A percentile compares a stretch with the other conserved stretches of the same genome.
Conservation (phyloP, 805 yeast genomes). For the Candida nanaspora region DNA sequence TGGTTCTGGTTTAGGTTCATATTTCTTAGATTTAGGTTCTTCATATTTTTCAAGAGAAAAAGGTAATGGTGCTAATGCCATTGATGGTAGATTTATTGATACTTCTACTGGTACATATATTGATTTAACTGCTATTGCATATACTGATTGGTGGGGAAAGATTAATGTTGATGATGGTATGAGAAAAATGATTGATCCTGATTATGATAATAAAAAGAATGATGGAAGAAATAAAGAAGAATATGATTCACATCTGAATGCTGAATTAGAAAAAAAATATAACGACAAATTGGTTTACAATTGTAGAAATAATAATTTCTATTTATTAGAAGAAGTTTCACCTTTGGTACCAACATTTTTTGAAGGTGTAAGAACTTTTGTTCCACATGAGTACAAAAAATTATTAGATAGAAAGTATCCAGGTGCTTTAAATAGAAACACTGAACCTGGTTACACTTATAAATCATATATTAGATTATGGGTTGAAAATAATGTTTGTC, state of each 20-base stretch:
- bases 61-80: conserved; percentile 49
- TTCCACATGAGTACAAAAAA: conserved; percentile 38
- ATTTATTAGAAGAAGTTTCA: conserved; percentile 34
- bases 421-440: conserved; percentile 24
- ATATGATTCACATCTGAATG: conserved; percentile 9
- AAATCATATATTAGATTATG: conserved; percentile 50
- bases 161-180: conserved; percentile 9
- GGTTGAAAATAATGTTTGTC: conserved; percentile 30
- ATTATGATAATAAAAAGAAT: conserved; percentile 8
- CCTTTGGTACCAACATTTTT: conserved; percentile 43
- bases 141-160: conserved; percentile 14
- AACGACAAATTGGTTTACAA: conserved; percentile 26
- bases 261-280: conserved; percentile 14
- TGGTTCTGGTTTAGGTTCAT: conserved; percentile 50
- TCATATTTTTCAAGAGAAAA: conserved; percentile 42
- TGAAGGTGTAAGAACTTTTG: conserved; percentile 49
- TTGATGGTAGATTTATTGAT: conserved; percentile 64
- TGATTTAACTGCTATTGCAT: conserved; percentile 57
- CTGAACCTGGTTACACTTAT: conserved; percentile 35
- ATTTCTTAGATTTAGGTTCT: conserved; percentile 39
- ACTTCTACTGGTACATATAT: conserved; percentile 56
- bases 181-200: conserved; percentile 14
- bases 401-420: conserved; percentile 45
- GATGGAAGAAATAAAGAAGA: conserved; percentile 7
- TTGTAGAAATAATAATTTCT: conserved; percentile 52